Evolutionary conservation across 73 alveolate species (phyloP).

Genomic region (Paramecium biaurelia): DNA sequence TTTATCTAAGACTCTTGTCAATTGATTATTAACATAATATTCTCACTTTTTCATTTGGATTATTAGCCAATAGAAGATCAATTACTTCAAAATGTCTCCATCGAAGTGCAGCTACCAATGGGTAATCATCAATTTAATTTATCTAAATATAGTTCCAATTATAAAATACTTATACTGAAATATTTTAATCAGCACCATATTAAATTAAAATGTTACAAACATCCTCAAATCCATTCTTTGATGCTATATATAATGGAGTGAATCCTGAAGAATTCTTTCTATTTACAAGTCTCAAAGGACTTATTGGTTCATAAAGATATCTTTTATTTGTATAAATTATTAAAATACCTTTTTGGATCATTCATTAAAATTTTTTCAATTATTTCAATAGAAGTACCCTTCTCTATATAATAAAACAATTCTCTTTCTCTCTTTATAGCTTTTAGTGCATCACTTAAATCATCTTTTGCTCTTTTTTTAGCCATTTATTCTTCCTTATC

Average conservation of each 20-base stretch:
- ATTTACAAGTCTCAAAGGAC: not conserved
- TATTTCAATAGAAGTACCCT: not conserved
- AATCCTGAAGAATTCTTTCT: constrained; percentile 45
- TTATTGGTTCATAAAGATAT: not conserved
- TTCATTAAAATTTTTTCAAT: not conserved
- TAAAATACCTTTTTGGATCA: constrained; percentile 24
- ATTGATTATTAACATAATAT: not conserved
- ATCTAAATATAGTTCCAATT: not conserved
- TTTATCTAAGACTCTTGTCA: not conserved
- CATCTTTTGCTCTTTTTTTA: not conserved
- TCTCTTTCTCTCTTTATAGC: not conserved
- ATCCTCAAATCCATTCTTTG: constrained; percentile 65
- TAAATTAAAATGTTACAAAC: constrained; percentile 62
- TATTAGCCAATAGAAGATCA: not conserved
- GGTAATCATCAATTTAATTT: not conserved
- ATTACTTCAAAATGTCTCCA: constrained; percentile 10
- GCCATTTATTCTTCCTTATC: not conserved
- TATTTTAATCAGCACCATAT: constrained; percentile 65
- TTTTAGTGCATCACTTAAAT: not conserved
- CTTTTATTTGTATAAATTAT: not conserved
- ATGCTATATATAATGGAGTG: constrained; percentile 76
- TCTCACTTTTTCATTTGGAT: not conserved
- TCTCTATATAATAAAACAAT: not conserved
- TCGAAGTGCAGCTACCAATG: not conserved
- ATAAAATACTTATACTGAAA: not conserved